Percentiles rank a stretch among this genome's conserved stretches.
phyloP scores from a whole-genome alignment of 192 early-diverging fungal species.

The Paraglomus brasilianum region DNA sequence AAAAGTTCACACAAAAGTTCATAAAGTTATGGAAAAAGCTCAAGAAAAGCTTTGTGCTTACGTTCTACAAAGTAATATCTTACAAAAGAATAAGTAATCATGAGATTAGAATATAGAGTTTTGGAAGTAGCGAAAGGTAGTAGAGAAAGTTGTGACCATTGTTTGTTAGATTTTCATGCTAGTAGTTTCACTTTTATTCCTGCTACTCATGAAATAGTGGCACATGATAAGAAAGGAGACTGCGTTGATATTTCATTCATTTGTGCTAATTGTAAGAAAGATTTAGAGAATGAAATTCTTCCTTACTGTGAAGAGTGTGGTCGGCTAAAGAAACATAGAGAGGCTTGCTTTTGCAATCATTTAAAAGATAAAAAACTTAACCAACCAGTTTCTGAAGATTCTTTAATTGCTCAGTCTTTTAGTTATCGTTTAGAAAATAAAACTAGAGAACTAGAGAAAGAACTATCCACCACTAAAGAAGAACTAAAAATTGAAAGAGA shows the following conservation, averaged over 20 bases:
- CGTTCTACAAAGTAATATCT: too few species aligned
- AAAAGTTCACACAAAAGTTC: constrained; percentile 11
- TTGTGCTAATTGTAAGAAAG: constrained; percentile 20
- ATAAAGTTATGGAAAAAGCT: constrained; percentile 13
- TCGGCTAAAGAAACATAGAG: constrained; percentile 3
- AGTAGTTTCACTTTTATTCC: neutral
- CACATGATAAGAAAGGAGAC: neutral
- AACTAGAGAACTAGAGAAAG: constrained; percentile 18
- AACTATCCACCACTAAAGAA: constrained; percentile 7
- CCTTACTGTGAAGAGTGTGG: constrained; percentile 19
- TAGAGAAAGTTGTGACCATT: constrained; percentile 19
- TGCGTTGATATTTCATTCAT: constrained; percentile 14
- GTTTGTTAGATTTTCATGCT: constrained; percentile 5
- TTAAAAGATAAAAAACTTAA: neutral
- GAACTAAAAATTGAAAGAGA: constrained; percentile 10
- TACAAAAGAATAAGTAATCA: constrained; percentile 19
- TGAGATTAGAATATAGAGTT: constrained; percentile 21
- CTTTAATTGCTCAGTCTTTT: neutral
- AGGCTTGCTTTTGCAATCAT: constrained; percentile 5
- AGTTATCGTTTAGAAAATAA: constrained; percentile 10
- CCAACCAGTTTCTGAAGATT: constrained; percentile 8
- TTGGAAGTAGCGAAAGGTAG: constrained; percentile 15
- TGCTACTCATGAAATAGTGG: constrained; percentile 15
- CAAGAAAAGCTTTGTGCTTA: constrained; percentile 12
- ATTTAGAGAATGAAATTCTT: constrained; percentile 16